Conservation (phyloP, 495 filamentous ascomycete genomes). For the Penicillium subrubescens region DNA sequence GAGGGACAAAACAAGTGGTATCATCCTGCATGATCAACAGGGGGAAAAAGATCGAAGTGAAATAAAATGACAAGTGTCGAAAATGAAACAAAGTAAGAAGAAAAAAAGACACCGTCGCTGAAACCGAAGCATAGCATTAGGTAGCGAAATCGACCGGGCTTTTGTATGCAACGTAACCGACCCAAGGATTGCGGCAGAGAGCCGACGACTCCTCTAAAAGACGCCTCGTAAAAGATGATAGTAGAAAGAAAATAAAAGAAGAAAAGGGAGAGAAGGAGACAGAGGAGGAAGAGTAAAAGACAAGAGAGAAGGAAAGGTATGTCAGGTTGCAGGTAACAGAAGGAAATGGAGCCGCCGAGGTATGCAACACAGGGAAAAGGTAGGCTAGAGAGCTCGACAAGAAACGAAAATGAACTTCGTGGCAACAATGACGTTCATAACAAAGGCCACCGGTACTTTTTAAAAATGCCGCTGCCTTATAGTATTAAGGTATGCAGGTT, state of each 20-base stretch:
- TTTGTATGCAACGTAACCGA: conserved; percentile 35
- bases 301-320: conserved; percentile 17
- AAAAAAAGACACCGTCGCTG: conserved; percentile 26
- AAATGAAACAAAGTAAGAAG: conserved; percentile 17
- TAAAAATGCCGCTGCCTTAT: conserved; percentile 51
- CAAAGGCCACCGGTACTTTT: conserved; percentile 26
- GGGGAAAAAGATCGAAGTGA: conserved; percentile 8
- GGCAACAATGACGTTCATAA: conserved; percentile 29
- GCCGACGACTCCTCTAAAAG: conserved; percentile 31
- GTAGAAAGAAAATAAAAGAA: neutral
- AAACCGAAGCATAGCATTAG: conserved; percentile 22
- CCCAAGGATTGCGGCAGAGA: conserved; percentile 25
- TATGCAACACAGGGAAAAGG: conserved; percentile 28
- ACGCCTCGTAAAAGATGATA: conserved; percentile 25
- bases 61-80: conserved; percentile 3
- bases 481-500: conserved; percentile 94
- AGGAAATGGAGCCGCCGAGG: conserved; percentile 27
- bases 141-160: conserved; percentile 26
- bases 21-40: conserved; percentile 39
- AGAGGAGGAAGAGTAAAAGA: neutral
- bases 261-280: conserved; percentile 19
- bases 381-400: conserved; percentile 29
- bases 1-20: conserved; percentile 41
- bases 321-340: conserved; percentile 19
- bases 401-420: conserved; percentile 26